A percentile compares a stretch with the other conserved stretches of the same genome.
Conservation (phyloP, 805 yeast species). For the Cyberlindnera mississippiensis region DNA sequence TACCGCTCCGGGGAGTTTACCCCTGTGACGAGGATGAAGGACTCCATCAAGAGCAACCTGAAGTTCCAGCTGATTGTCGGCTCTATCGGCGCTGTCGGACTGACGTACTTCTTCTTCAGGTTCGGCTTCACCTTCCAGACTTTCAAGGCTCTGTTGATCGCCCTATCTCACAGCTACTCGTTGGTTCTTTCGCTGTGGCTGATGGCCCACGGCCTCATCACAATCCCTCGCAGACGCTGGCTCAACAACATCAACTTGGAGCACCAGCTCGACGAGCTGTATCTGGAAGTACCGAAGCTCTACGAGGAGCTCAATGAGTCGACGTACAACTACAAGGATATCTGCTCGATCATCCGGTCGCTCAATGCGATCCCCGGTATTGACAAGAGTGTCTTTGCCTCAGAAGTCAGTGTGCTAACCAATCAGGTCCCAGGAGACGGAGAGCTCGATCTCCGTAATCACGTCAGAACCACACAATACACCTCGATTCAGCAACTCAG, state of each 20-base stretch:
- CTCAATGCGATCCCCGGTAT: conserved; percentile 31
- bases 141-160: conserved; percentile 65
- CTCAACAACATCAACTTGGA: conserved; percentile 34
- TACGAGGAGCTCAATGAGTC: conserved; percentile 64
- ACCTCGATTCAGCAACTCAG: conserved; percentile 27
- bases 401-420: conserved; percentile 14
- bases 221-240: conserved; percentile 51
- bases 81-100: conserved; percentile 46
- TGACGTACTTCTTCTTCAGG: conserved; percentile 54
- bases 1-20: conserved; percentile 66
- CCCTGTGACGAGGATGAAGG: conserved; percentile 41
- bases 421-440: conserved; percentile 14
- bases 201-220: conserved; percentile 77
- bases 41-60: conserved; percentile 53
- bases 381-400: conserved; percentile 17
- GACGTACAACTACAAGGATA: conserved; percentile 57
- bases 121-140: conserved; percentile 52
- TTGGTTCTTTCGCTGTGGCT: conserved; percentile 74
- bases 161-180: conserved; percentile 73
- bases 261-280: conserved; percentile 35
- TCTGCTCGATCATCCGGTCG: conserved; percentile 53
- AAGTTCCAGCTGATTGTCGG: conserved; percentile 59
- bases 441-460: conserved; percentile 21
- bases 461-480: conserved; percentile 24
- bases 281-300: conserved; percentile 51